phyloP scores from a whole-genome alignment of 345 rosid species.

The Populus tremula region DNA sequence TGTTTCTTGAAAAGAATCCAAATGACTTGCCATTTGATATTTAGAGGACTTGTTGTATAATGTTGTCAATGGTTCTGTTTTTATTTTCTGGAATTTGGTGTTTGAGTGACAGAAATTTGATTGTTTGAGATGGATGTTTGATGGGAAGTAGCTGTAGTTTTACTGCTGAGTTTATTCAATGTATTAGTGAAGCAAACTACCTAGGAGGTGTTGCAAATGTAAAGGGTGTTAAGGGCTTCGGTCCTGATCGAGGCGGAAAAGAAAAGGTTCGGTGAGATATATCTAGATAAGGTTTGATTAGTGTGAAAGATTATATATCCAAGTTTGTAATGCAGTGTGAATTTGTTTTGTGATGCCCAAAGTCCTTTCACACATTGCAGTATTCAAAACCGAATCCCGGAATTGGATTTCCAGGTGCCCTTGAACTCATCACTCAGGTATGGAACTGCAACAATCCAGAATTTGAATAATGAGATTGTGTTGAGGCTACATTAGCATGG shows the following conservation, averaged over 20 bases:
- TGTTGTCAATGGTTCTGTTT: not conserved
- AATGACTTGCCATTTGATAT: not conserved
- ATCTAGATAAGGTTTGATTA: slow-evolving; percentile 68
- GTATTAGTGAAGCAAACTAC: slow-evolving; percentile 74
- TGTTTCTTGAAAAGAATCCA: not conserved
- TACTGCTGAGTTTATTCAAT: slow-evolving; percentile 5
- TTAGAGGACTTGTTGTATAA: not conserved
- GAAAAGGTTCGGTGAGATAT: slow-evolving; percentile 85
- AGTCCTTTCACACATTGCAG: slow-evolving; percentile 32
- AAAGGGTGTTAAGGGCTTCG: slow-evolving; percentile 69
- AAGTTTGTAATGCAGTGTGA: slow-evolving; percentile 5
- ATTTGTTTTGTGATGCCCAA: slow-evolving; percentile 1
- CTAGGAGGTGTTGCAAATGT: slow-evolving; percentile 89
- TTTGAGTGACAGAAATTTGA: not conserved
- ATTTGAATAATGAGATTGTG: slow-evolving; percentile 2
- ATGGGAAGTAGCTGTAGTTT: not conserved
- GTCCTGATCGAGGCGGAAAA: slow-evolving; percentile 51
- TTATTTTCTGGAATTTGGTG: not conserved
- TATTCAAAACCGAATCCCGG: slow-evolving; percentile 94
- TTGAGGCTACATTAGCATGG: slow-evolving; percentile 1
- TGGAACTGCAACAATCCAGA: not conserved
- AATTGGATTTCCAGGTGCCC: slow-evolving; percentile 91
- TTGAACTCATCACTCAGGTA: slow-evolving; percentile 86
- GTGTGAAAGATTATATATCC: not conserved
- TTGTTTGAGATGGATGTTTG: not conserved